These are phyloP conservation scores for Noccaea caerulescens DNA, from an alignment of 345 rosid species.

Conservation along the genomic window DNA sequence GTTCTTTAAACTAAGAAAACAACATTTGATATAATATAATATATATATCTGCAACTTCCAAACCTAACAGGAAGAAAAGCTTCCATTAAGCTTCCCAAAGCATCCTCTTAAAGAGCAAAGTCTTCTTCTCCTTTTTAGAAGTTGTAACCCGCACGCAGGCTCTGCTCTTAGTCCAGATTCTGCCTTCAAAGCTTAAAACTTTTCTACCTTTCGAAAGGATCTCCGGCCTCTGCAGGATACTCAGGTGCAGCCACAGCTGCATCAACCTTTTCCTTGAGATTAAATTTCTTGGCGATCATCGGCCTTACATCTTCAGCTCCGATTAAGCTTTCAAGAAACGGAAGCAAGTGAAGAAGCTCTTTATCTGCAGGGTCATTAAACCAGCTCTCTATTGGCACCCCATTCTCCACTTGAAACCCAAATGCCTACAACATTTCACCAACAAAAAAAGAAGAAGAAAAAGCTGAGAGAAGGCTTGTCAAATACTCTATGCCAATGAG, in stretches of 20 bases:
- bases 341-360: constrained; percentile 78
- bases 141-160: constrained; percentile 13
- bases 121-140: constrained; percentile 9
- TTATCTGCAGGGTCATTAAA: constrained; percentile 81
- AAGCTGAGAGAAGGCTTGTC: neutral
- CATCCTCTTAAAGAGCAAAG: constrained; percentile 14
- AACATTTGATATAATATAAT: constrained; percentile 28
- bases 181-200: constrained; percentile 9
- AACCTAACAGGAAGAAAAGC: constrained; percentile 8
- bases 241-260: constrained; percentile 55
- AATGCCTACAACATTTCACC: constrained; percentile 62
- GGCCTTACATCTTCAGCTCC: constrained; percentile 96
- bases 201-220: constrained; percentile 60
- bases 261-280: constrained; percentile 73
- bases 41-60: constrained; percentile 22
- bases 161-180: constrained; percentile 13
- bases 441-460: neutral
- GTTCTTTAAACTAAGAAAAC: constrained; percentile 38
- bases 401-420: constrained; percentile 99
- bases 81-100: constrained; percentile 23
- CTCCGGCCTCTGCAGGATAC: constrained; percentile 59
- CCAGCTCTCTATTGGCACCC: constrained; percentile 99
- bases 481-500: constrained; percentile 5
- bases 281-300: constrained; percentile 75
- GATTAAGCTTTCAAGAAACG: constrained; percentile 87